phyloP scores from a whole-genome alignment of 805 yeast species.

The Candida cerambycidarum region DNA sequence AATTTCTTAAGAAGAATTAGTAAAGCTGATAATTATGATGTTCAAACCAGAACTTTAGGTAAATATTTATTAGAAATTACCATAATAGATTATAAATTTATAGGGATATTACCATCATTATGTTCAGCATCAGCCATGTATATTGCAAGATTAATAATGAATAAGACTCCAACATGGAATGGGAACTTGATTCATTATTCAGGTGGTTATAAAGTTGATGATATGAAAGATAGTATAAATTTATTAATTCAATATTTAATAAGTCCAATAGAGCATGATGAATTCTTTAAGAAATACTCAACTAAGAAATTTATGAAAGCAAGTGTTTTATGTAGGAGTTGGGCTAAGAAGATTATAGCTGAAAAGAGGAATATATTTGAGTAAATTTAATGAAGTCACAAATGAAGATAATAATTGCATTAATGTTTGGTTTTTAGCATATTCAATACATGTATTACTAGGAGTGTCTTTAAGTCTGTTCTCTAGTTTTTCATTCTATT shows the following conservation, averaged over 20 bases:
- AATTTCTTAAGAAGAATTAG: conserved; percentile 85
- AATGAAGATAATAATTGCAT: too few species aligned
- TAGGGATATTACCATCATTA: conserved; percentile 71
- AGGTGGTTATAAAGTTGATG: conserved; percentile 80
- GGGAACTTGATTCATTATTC: conserved; percentile 86
- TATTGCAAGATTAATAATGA: conserved; percentile 71
- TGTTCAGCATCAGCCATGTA: conserved; percentile 89
- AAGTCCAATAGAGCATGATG: conserved; percentile 85
- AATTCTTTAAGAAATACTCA: conserved; percentile 90
- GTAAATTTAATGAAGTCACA: background rate
- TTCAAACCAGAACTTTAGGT: conserved; percentile 78
- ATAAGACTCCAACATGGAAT: conserved; percentile 71
- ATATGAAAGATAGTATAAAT: conserved; percentile 69
- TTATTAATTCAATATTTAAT: conserved; percentile 74
- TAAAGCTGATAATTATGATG: conserved; percentile 87
- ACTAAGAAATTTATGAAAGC: conserved; percentile 86
- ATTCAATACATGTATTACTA: conserved; percentile 10
- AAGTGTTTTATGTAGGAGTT: conserved; percentile 72
- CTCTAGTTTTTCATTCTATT: too few species aligned
- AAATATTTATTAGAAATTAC: conserved; percentile 80
- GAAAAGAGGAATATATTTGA: conserved; percentile 46
- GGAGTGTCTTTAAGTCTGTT: background rate
- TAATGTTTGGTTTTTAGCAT: conserved; percentile 10
- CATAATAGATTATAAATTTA: conserved; percentile 70
- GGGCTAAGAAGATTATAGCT: conserved; percentile 65